A percentile compares a stretch with the other conserved stretches of the same genome.
Evolutionary conservation across 345 rosid species (phyloP).

Genomic region (Kernera saxatilis): DNA sequence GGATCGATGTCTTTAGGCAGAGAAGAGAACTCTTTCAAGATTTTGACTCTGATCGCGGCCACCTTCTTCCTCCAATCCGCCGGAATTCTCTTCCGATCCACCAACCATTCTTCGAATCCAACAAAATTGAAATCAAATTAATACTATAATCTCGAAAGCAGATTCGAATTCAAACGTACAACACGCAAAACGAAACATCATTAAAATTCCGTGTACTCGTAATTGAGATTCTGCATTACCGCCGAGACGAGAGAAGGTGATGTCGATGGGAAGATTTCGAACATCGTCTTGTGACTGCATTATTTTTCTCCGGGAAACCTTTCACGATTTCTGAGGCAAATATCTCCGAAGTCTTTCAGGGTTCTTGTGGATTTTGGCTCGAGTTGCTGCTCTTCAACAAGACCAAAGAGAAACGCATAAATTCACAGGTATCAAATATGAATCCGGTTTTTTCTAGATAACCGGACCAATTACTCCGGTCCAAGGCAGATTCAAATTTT

Average conservation of each 20-base stretch:
- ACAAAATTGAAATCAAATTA: constrained; percentile 3
- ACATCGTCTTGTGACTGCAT: constrained; percentile 71
- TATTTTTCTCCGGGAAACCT: neutral
- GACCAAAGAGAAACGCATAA: neutral
- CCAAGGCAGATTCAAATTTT: neutral
- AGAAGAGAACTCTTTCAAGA: constrained; percentile 63
- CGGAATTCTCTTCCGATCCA: constrained; percentile 92
- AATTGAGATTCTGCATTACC: constrained; percentile 39
- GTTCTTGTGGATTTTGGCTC: neutral
- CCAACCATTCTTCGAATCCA: constrained; percentile 70
- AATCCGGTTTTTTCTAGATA: neutral
- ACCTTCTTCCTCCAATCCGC: constrained; percentile 87
- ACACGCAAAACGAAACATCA: neutral
- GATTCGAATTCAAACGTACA: neutral
- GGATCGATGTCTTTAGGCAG: constrained; percentile 82
- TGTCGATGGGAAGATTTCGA: constrained; percentile 88
- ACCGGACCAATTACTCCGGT: constrained; percentile 21
- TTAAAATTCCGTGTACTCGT: neutral
- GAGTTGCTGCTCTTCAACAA: neutral
- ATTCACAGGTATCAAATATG: neutral
- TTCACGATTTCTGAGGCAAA: neutral
- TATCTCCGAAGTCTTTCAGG: neutral
- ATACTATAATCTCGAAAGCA: neutral
- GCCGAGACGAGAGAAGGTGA: constrained; percentile 87
- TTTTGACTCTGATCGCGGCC: constrained; percentile 59